Evolutionary conservation across 768 basidiomycete genomes (phyloP).

Genomic region (Postia placenta): DNA sequence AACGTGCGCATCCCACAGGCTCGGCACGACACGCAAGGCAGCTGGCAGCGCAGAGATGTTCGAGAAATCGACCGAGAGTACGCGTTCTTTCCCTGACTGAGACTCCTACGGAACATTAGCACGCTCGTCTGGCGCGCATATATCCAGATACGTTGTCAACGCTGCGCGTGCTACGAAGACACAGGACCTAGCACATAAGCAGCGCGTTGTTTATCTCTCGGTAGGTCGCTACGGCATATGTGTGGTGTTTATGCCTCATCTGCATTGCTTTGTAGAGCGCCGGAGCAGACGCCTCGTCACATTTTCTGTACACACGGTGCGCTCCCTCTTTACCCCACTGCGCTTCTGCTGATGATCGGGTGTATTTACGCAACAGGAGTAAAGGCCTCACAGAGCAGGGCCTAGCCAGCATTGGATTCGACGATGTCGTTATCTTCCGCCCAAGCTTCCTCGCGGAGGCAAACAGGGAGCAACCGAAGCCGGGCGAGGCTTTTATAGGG

Average conservation of each 20-base stretch:
- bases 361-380: conserved; percentile 35
- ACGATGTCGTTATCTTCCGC: conserved; percentile 67
- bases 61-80: conserved; percentile 76
- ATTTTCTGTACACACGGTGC: conserved; percentile 47
- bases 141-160: conserved; percentile 59
- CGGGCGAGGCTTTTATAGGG: background rate
- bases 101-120: conserved; percentile 6
- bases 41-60: conserved; percentile 60
- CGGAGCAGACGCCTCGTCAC: conserved; percentile 44
- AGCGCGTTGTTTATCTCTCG: conserved; percentile 68
- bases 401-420: conserved; percentile 64
- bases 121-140: conserved; percentile 16
- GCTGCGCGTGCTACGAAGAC: conserved; percentile 61
- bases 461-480: background rate
- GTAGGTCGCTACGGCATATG: conserved; percentile 26
- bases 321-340: conserved; percentile 7
- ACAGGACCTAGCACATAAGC: conserved; percentile 37
- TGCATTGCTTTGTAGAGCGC: too few relatives aligned
- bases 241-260: conserved; percentile 19
- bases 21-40: conserved; percentile 58
- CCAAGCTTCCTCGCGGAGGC: conserved; percentile 39
- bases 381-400: conserved; percentile 72
- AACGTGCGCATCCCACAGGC: conserved; percentile 24
- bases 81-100: background rate
- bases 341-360: background rate